Evolutionary conservation across 345 rosid genomes (phyloP).

Genomic region (Citrus sinensis): DNA sequence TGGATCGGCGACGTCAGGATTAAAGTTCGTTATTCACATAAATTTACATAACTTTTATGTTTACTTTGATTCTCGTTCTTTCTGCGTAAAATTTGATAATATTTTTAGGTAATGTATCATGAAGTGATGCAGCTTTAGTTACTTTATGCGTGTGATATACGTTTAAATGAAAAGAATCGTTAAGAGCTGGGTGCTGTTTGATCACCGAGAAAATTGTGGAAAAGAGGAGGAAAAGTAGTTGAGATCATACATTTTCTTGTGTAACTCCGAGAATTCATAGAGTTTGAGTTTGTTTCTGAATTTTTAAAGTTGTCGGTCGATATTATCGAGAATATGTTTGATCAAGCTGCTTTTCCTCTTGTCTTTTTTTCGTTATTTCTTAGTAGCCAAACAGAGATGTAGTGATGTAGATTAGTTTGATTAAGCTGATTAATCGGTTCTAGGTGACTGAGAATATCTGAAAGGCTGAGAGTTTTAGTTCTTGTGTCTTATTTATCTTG

Average conservation of each 20-base stretch:
- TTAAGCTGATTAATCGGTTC: background rate
- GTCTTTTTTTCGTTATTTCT: background rate
- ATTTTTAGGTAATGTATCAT: slow-evolving; percentile 21
- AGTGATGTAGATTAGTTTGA: background rate
- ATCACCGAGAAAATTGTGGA: background rate
- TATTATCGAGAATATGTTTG: background rate
- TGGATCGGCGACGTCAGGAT: slow-evolving; percentile 30
- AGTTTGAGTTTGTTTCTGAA: background rate
- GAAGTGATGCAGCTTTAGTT: slow-evolving; percentile 1
- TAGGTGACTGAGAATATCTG: background rate
- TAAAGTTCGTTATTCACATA: slow-evolving; percentile 53
- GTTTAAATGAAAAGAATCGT: background rate
- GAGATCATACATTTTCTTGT: slow-evolving; percentile 4
- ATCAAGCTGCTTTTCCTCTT: background rate
- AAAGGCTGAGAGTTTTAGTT: background rate
- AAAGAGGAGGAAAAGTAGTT: background rate
- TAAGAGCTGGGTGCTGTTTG: slow-evolving; percentile 15
- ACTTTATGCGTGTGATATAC: background rate
- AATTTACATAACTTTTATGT: background rate
- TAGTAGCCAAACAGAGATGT: background rate
- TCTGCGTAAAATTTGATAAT: background rate
- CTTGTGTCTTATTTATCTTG: background rate
- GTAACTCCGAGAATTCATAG: background rate
- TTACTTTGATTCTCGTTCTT: slow-evolving; percentile 7
- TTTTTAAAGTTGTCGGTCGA: background rate